A percentile compares a stretch with the other conserved stretches of the same genome.
Evolutionary conservation across 768 basidiomycete genomes (phyloP).

Genomic region (Favolaschia claudopus): DNA sequence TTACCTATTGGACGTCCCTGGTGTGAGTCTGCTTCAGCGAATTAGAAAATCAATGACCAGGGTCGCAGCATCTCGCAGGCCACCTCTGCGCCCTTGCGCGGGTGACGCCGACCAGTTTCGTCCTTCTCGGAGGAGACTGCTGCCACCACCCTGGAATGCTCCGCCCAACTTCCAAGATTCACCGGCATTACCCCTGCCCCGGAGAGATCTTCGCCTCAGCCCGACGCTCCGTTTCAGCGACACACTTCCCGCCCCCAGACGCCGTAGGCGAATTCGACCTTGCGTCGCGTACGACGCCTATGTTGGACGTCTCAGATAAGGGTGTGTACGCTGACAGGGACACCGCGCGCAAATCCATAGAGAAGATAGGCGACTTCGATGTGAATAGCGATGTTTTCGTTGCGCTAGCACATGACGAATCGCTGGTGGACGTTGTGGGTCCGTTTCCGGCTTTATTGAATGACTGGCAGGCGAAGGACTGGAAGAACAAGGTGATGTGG

Average conservation of each 20-base stretch:
- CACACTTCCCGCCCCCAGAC: conserved; percentile 14
- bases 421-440: conserved; percentile 18
- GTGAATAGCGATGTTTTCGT: conserved; percentile 28
- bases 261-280: conserved; percentile 12
- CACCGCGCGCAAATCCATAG: conserved; percentile 14
- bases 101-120: conserved; percentile 27
- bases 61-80: conserved; percentile 24
- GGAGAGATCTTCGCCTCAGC: conserved; percentile 9
- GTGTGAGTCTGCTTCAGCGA: conserved; percentile 12
- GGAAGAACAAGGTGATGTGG: conserved; percentile 24
- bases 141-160: conserved; percentile 30
- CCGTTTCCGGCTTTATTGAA: conserved; percentile 22
- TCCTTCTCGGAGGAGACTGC: conserved; percentile 32
- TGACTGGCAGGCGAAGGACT: conserved; percentile 29
- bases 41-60: background rate
- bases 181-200: conserved; percentile 24
- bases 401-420: conserved; percentile 26
- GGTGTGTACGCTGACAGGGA: conserved; percentile 13
- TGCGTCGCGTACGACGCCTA: conserved; percentile 5
- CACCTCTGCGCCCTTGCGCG: conserved; percentile 31
- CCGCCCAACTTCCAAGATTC: conserved; percentile 28
- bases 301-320: conserved; percentile 9
- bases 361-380: conserved; percentile 23
- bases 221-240: conserved; percentile 8
- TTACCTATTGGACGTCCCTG: conserved; percentile 30